Evolutionary conservation across 352 stramenopile genomes (phyloP), one percentile per base, ranked within the genome.

Genomic region (Globisporangium uncinulatum): DNA sequence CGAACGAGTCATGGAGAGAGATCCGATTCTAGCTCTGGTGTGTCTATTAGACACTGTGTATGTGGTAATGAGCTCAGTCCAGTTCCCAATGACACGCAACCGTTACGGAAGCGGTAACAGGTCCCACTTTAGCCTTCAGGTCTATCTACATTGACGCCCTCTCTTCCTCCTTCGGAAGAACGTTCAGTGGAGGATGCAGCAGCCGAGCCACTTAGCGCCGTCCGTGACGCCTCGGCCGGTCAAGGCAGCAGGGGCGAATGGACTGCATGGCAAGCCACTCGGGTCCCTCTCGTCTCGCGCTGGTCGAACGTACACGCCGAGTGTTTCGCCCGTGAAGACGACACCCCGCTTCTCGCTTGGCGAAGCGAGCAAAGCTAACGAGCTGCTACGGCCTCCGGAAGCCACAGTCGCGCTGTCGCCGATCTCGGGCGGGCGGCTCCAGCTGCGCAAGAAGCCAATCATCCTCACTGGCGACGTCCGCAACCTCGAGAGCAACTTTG

Each of bases 401-500:
- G 1, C 51, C 73, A 0, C 73, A 83, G 17, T 14, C 41, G 41
- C 41, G 15, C 15, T 46, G 15, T 11, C 41, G 41, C 19, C 41
- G 17, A 46, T 4, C 39, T 44, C 13, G 5, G 41, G 41, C 24
- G 24, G 24, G 24, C 24, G 24, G 11, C 62, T 63, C 0, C 44
- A 58, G 39, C 59, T 69, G 53, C 71, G 76, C 4, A 87, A 86
- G 67, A 89, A 86, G 56, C 76, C 67, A 51, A 39, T 91, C 49
- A 83, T 89, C 44, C 53, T 86, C 10, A 74, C 65, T 10, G 81
- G 81, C 2, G 81, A 91, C 57, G 86, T 89, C 49, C 76, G 81
- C 37, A 91, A 91, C 59, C 59, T 91, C 19, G 74, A 73, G 21
- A 87, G 65, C 54, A 87, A 87, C 51, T 89, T 91, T 45, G 63